Evolutionary conservation across 768 basidiomycete genomes (phyloP).

Genomic region (Astraeus odoratus): DNA sequence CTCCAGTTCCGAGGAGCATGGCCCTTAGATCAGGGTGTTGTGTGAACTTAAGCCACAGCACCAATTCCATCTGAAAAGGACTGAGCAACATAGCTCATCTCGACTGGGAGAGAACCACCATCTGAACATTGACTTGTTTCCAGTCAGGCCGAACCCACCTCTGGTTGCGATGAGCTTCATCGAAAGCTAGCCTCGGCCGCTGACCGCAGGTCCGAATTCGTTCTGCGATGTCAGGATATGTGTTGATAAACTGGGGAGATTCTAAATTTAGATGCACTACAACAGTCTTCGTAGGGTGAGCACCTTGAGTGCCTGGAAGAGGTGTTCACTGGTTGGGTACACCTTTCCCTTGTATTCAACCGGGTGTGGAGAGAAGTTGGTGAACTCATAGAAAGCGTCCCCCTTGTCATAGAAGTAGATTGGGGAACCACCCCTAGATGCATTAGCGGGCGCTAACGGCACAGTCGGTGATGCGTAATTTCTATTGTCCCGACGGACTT

Average conservation of each 20-base stretch:
- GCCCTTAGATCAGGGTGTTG: conserved; percentile 56
- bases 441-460: conserved; percentile 20
- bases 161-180: conserved; percentile 59
- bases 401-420: conserved; percentile 62
- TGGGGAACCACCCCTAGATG: conserved; percentile 27
- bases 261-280: background rate
- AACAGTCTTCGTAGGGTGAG: background rate
- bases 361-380: conserved; percentile 65
- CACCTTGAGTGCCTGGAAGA: conserved; percentile 72
- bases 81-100: background rate
- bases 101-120: conserved; percentile 31
- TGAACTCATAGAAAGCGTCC: conserved; percentile 62
- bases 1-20: conserved; percentile 57
- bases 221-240: conserved; percentile 58
- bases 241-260: conserved; percentile 46
- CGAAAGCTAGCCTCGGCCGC: conserved; percentile 55
- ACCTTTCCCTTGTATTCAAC: conserved; percentile 54
- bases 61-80: conserved; percentile 52
- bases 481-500: conserved; percentile 2
- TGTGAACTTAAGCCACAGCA: conserved; percentile 61
- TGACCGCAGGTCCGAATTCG: conserved; percentile 61
- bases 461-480: conserved; percentile 29
- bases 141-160: conserved; percentile 59
- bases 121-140: conserved; percentile 61
- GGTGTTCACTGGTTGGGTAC: conserved; percentile 73